phyloP scores from a whole-genome alignment of 495 filamentous ascomycete species.

The Neurospora terricola region DNA sequence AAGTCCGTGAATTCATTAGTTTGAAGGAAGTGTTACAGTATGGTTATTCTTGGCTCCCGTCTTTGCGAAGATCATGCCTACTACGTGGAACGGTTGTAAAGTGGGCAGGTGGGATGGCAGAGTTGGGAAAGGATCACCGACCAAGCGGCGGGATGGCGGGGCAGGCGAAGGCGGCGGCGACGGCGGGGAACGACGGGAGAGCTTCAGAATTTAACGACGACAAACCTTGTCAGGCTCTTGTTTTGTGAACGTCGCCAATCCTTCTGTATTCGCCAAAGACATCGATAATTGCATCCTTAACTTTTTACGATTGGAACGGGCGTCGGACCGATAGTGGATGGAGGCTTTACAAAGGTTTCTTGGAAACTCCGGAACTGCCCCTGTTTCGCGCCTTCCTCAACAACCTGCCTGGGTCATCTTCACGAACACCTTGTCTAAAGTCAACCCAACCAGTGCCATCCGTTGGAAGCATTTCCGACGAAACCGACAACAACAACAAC shows the following conservation, averaged over 20 bases:
- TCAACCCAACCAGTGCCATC: neutral
- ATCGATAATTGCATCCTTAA: neutral
- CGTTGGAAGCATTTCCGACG: neutral
- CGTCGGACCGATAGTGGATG: no score
- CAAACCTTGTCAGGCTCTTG: neutral
- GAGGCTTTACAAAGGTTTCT: no score
- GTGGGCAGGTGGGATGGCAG: neutral
- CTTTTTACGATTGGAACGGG: neutral
- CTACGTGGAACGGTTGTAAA: neutral
- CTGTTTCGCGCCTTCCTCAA: no score
- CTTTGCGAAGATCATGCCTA: neutral
- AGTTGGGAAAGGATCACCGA: neutral
- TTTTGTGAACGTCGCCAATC: neutral
- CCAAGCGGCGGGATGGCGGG: neutral
- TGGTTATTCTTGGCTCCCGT: neutral
- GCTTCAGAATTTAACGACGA: neutral
- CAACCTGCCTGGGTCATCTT: neutral
- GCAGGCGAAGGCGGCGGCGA: neutral
- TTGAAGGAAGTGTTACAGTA: neutral
- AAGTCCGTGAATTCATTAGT: no score
- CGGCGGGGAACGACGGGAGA: neutral
- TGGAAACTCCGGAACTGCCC: no score
- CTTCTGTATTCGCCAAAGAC: neutral
- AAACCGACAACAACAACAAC: neutral
- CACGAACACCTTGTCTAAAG: neutral